Evolutionary conservation across 805 yeast genomes (phyloP).

Genomic region (Kodamaea fukazawae): DNA sequence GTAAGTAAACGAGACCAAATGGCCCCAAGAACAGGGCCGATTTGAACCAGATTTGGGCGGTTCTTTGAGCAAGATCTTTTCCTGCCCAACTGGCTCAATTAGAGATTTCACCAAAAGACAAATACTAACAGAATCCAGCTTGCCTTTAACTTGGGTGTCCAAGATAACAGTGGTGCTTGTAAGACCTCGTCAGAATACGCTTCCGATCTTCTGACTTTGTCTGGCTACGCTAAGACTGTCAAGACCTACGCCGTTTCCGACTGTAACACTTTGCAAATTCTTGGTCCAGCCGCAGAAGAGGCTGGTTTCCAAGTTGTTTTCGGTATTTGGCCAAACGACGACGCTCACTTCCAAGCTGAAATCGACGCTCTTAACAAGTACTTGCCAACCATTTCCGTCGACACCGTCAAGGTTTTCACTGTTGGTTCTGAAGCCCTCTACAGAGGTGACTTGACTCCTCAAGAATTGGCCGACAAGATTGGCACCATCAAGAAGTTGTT

Average conservation of each 20-base stretch:
- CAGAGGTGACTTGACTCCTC: conserved; percentile 81
- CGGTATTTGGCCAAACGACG: conserved; percentile 95
- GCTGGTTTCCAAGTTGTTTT: conserved; percentile 74
- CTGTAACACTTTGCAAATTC: conserved; percentile 80
- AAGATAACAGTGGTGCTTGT: conserved; percentile 72
- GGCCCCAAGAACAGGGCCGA: background rate
- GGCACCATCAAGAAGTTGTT: conserved; percentile 58
- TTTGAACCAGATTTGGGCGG: background rate
- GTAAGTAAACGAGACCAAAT: conserved; percentile 25
- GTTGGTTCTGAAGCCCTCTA: conserved; percentile 97
- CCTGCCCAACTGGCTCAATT: background rate
- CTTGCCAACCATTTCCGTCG: conserved; percentile 69
- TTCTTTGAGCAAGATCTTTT: background rate
- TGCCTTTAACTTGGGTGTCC: conserved; percentile 80
- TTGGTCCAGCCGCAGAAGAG: conserved; percentile 83
- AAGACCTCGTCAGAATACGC: conserved; percentile 70
- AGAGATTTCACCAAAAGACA: background rate
- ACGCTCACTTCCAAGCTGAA: conserved; percentile 71
- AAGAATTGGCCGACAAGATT: conserved; percentile 68
- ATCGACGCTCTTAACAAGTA: conserved; percentile 64
- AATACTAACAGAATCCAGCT: conserved; percentile 33
- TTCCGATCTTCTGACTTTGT: conserved; percentile 60
- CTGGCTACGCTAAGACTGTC: conserved; percentile 59
- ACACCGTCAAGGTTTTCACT: conserved; percentile 69
- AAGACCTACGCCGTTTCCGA: conserved; percentile 92